These are phyloP conservation scores for Pyricularia grisea DNA, from an alignment of 2,329 filamentous ascomycete species.

Conservation along the genomic window DNA sequence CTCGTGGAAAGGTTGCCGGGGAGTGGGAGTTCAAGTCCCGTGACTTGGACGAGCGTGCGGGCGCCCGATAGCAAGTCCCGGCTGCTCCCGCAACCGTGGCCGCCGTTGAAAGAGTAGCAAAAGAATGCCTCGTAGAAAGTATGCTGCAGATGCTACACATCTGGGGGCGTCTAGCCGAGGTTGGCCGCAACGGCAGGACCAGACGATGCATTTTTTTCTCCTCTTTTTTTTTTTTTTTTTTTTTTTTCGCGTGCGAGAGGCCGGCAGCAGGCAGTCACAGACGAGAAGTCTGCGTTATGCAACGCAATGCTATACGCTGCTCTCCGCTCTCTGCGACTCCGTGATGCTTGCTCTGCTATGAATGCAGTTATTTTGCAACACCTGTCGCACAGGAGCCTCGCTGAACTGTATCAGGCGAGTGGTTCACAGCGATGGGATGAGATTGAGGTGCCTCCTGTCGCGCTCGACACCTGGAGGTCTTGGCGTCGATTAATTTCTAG, in stretches of 20 bases:
- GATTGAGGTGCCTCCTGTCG: neutral
- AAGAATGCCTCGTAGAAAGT: slow-evolving; percentile 13
- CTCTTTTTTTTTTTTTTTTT: too few species aligned
- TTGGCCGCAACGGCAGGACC: neutral
- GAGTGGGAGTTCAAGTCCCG: neutral
- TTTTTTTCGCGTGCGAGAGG: neutral
- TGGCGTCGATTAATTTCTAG: neutral
- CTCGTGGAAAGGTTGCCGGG: neutral
- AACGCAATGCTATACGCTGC: neutral
- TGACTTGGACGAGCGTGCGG: neutral
- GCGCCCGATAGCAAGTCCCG: neutral
- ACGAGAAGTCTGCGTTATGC: neutral
- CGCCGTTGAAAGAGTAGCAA: slow-evolving; percentile 9
- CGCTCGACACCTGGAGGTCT: neutral
- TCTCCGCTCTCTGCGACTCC: neutral
- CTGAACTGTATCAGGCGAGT: neutral
- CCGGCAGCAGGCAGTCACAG: neutral
- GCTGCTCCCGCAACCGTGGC: neutral
- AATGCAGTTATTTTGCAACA: neutral
- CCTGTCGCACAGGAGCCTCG: neutral
- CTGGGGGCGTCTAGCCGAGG: slow-evolving; percentile 6
- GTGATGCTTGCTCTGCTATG: neutral
- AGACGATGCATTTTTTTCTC: neutral
- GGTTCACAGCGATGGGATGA: neutral
- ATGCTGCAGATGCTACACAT: slow-evolving; percentile 4